Evolutionary conservation across 2,329 filamentous ascomycete genomes (phyloP).

Genomic region (Colletotrichum destructivum): DNA sequence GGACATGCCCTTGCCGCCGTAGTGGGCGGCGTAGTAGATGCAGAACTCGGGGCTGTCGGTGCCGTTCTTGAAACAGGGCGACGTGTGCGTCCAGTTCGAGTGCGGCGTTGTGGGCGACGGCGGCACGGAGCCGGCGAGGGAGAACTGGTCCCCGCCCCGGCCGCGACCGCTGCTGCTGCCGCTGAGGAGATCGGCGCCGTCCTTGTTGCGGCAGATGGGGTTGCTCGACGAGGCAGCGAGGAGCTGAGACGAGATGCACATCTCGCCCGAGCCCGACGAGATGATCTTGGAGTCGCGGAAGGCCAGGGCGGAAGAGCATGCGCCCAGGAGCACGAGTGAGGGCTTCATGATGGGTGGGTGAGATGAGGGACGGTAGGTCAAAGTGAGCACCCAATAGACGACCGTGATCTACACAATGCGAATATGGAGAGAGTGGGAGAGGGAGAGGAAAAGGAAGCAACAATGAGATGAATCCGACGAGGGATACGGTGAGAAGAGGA

Average conservation of each 20-base stretch:
- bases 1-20: constrained; percentile 57
- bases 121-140: neutral
- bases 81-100: constrained; percentile 27
- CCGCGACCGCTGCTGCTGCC: neutral
- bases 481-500: neutral
- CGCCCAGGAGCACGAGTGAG: constrained; percentile 26
- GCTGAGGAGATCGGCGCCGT: constrained; percentile 39
- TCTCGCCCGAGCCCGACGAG: constrained; percentile 36
- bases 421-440: neutral
- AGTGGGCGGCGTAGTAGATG: constrained; percentile 53
- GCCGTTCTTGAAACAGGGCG: constrained; percentile 39
- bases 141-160: constrained; percentile 17
- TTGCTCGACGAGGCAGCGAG: constrained; percentile 39
- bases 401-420: constrained; percentile 37
- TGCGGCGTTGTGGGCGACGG: neutral
- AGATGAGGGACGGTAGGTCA: too few relatives aligned
- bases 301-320: constrained; percentile 24
- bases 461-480: neutral
- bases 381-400: neutral
- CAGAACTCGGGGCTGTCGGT: constrained; percentile 47
- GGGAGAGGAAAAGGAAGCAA: neutral
- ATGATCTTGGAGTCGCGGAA: constrained; percentile 39
- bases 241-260: constrained; percentile 42
- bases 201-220: constrained; percentile 43
- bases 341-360: constrained; percentile 34